A percentile compares a stretch with the other conserved stretches of the same genome.
Evolutionary conservation across 768 basidiomycete genomes (phyloP).

Genomic region (Leucocoprinus sp.): DNA sequence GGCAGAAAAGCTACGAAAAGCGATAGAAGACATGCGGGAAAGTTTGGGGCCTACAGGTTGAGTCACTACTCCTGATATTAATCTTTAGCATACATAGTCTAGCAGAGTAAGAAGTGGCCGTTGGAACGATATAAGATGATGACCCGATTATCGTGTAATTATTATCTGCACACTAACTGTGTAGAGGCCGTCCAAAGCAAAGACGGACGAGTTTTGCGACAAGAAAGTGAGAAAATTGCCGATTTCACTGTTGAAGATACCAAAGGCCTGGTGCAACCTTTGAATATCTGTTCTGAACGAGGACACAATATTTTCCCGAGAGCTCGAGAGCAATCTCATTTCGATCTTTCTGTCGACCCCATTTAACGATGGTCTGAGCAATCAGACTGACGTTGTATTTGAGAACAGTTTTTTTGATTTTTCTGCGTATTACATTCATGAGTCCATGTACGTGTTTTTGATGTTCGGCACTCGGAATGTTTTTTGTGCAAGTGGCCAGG

Average conservation of each 20-base stretch:
- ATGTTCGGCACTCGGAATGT: slow-evolving; percentile 60
- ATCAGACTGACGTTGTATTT: slow-evolving; percentile 91
- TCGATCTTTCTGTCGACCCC: slow-evolving; percentile 67
- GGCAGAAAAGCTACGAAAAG: slow-evolving; percentile 5
- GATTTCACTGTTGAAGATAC: not conserved
- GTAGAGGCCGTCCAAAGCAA: too few species aligned
- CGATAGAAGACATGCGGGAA: slow-evolving; percentile 2
- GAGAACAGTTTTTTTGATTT: slow-evolving; percentile 77
- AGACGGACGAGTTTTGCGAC: slow-evolving; percentile 71
- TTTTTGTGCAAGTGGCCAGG: slow-evolving; percentile 73
- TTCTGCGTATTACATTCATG: slow-evolving; percentile 69
- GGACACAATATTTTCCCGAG: slow-evolving; percentile 67
- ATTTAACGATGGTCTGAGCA: slow-evolving; percentile 73
- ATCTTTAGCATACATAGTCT: too few species aligned
- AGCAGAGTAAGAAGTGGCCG: too few species aligned
- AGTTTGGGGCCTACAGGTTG: slow-evolving; percentile 1
- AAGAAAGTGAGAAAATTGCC: slow-evolving; percentile 56
- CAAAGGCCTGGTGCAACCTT: slow-evolving; percentile 43
- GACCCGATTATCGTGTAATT: too few species aligned
- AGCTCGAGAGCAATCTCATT: slow-evolving; percentile 79
- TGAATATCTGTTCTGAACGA: slow-evolving; percentile 85
- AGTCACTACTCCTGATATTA: too few species aligned
- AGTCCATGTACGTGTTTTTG: slow-evolving; percentile 66
- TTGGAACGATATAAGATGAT: too few species aligned
- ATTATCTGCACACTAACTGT: too few species aligned